Conservation (phyloP, 192 early-diverging fungal species). For the Coemansia sp. region DNA sequence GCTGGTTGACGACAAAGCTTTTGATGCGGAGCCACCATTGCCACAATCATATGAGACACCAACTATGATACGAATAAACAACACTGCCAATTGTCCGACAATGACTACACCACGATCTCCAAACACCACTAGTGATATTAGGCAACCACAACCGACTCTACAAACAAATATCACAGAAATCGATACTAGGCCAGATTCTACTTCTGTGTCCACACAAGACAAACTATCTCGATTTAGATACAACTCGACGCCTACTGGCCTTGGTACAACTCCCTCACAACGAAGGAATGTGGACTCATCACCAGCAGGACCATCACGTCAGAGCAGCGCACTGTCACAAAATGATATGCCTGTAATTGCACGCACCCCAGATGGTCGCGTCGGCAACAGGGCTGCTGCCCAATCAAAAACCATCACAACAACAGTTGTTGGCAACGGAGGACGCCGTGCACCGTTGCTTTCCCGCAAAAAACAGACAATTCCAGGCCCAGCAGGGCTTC, state of each 20-base stretch:
- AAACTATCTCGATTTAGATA: neutral
- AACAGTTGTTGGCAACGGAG: constrained; percentile 23
- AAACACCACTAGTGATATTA: neutral
- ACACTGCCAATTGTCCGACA: neutral
- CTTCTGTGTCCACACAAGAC: neutral
- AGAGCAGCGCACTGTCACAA: constrained; percentile 9
- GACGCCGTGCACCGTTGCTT: neutral
- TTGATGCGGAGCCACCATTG: neutral
- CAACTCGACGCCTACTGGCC: neutral
- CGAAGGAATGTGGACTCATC: neutral
- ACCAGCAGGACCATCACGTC: neutral
- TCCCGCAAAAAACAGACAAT: constrained; percentile 16
- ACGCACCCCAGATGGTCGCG: neutral
- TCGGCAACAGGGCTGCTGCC: neutral
- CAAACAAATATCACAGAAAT: neutral
- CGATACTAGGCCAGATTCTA: neutral
- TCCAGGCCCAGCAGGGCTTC: constrained; percentile 38
- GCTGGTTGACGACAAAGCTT: constrained; percentile 1
- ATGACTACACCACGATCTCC: neutral
- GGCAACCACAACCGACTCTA: neutral
- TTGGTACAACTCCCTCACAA: neutral
- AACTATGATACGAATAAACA: neutral
- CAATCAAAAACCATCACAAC: constrained; percentile 19
- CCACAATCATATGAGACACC: neutral
- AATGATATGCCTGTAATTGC: constrained; percentile 8